A percentile compares a stretch with the other conserved stretches of the same genome.
Evolutionary conservation across 345 rosid genomes (phyloP).

Genomic region (Bruguiera gymnorhiza): DNA sequence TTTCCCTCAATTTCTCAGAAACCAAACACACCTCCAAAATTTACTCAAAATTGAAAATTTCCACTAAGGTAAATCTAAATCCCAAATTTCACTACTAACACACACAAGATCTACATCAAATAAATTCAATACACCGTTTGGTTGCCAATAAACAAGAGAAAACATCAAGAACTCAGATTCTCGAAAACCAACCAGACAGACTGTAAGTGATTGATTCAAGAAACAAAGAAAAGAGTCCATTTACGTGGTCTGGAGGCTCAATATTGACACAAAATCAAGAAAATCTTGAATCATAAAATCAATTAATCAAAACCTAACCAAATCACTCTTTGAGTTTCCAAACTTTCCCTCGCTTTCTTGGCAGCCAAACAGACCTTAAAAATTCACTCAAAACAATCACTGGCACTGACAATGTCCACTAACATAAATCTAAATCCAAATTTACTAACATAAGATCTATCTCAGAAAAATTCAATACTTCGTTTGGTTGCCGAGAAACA

Average conservation of each 20-base stretch:
- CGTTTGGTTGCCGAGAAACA: too few species aligned
- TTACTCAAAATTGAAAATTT: background rate
- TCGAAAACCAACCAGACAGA: background rate
- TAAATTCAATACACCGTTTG: too few species aligned
- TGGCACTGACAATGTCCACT: too few species aligned
- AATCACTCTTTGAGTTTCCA: background rate
- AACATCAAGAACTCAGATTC: background rate
- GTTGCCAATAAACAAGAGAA: background rate
- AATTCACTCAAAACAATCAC: constrained; percentile 5
- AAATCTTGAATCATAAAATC: background rate
- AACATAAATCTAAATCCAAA: too few species aligned
- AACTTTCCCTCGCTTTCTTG: background rate
- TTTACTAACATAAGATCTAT: too few species aligned
- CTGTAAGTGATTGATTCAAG: background rate
- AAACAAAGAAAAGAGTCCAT: background rate
- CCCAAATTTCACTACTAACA: too few species aligned
- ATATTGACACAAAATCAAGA: background rate
- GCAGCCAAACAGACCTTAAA: constrained; percentile 1
- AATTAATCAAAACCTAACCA: background rate
- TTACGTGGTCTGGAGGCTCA: background rate
- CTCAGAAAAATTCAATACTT: too few species aligned
- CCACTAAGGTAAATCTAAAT: too few species aligned
- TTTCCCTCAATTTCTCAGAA: background rate
- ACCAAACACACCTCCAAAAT: constrained; percentile 6
- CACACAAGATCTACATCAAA: too few species aligned